Evolutionary conservation across 352 stramenopile species (phyloP), one percentile per base, ranked within the genome.

Genomic region (Globisporangium cylindrosporum): DNA sequence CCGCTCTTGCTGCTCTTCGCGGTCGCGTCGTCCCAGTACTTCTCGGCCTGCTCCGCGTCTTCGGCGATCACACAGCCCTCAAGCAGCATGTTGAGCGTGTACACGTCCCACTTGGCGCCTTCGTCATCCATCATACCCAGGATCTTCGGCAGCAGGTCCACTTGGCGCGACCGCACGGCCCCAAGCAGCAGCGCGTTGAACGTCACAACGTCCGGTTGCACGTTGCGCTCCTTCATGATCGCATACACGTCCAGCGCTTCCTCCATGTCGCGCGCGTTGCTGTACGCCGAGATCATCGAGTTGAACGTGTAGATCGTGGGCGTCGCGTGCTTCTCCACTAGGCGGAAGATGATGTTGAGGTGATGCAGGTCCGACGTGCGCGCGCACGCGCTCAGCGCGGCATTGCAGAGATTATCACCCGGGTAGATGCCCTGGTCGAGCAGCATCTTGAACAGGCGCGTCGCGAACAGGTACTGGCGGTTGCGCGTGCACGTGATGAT

Each of bases 261-360:
- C 29, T 93, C 81, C 72, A 92, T 78, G 34, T 81, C 76, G 54
- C 74, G 63, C 57, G 79, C 69, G 65, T 93, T 93, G 46, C 81
- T 85, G 68, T 81, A 92, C n/a, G 88, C 85, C 8, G 84, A 88
- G 68, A 96, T 92, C 77, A 94, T 89, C 58, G 82, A 87, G 68
- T 94, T 94, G 75, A 81, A 93, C 15, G 82, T 89, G 70, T 90
- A 91, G n/a, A 86, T 78, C 25, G 82, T 89, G 20, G 79, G 82
- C 18, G 73, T 81, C 27, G 78, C 73, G 61, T 93, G 72, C 9
- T 62, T 64, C 67, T 93, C 77, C 9, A 93, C 68, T 14, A 92
- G 73, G 57, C 82, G 78, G 64, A 87, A 90, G 32, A 93, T 88
- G 53, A 80, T 73, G 36, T 76, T 74, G 62, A 96, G 77, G 29